Base-by-base conservation (phyloP, 352 stramenopile species). In the Pythium rhizo-oryzae region DNA sequence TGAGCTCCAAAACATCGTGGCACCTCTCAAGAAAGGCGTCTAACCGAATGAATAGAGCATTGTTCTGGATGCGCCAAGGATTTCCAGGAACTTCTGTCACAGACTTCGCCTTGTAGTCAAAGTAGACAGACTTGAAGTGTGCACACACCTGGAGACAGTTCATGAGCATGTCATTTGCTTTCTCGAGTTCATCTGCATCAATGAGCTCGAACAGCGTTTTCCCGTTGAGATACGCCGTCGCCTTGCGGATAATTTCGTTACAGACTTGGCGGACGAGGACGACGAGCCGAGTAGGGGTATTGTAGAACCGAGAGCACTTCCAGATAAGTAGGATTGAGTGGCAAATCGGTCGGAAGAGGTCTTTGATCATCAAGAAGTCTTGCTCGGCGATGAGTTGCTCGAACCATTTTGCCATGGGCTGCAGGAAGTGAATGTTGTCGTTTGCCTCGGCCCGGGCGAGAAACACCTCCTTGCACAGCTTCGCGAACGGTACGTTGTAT, bases 391-490 rank as follows among this genome's bases (percentile, higher is more conserved):
- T 70, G 8, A 91, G 67, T 13, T 74, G 59, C 11, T 88, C 72
- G 18, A 93, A 89, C 80, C 79, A 91, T 43, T 80, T 80, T 5
- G 76, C 69, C 16, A 98, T 72, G 8, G 90, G 91, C 59, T 82
- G 81, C 1, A 98, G 65, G 56, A 96, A 98, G 49, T 93, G 86
- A 18, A 84, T 74, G 59, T 96, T 97, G 64, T 97, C 85, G 50
- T 95, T 97, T 0, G 91, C 89, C 64, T 97, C 92, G 0, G 84
- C 82, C 12, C 91, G 80, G 0, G 92, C 85, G 21, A 96, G 67
- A 57, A 97, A 97, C 1, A 97, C 85, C 50, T 97, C 89, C 53
- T 97, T 98, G 70, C 91, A 97, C 16, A 98, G 74, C 69, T 97
- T 96, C 1, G 91, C 91, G 58, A 98, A 98, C 8, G 92, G 92